phyloP scores from a whole-genome alignment of 2,329 filamentous ascomycete species.

The Paradendryphiella salina region DNA sequence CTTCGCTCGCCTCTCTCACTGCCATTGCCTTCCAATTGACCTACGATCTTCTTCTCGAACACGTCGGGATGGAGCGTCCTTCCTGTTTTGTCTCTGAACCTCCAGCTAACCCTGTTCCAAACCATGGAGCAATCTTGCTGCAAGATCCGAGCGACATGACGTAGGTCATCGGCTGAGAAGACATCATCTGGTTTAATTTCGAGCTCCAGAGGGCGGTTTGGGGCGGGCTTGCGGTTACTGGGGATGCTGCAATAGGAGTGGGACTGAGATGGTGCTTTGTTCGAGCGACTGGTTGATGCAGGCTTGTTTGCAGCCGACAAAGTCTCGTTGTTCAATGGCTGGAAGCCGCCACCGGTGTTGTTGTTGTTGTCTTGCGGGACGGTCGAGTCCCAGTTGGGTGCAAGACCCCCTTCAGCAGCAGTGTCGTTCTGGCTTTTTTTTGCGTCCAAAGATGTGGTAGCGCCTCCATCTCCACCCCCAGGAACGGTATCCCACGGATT shows the following conservation, averaged over 20 bases:
- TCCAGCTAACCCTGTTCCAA: constrained; percentile 54
- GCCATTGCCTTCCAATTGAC: constrained; percentile 16
- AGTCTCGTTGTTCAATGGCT: background rate
- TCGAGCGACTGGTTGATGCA: constrained; percentile 2
- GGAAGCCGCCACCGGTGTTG: background rate
- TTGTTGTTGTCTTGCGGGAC: background rate
- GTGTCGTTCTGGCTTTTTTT: background rate
- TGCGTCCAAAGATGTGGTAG: background rate
- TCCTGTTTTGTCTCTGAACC: constrained; percentile 56
- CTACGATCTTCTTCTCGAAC: constrained; percentile 49
- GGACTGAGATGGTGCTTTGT: constrained; percentile 3
- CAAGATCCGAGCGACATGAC: constrained; percentile 51
- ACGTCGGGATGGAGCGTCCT: constrained; percentile 50
- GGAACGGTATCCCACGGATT: background rate
- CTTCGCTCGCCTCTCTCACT: background rate
- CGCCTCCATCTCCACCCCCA: background rate
- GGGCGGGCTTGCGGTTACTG: background rate
- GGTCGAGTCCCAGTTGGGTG: background rate
- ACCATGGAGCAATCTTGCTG: constrained; percentile 49
- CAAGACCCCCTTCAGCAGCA: too few relatives aligned
- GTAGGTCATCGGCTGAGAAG: constrained; percentile 42
- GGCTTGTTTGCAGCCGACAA: background rate
- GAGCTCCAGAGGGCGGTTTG: constrained; percentile 10
- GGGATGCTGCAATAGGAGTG: background rate
- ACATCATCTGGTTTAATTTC: constrained; percentile 34